Percentiles rank a stretch among this genome's conserved stretches.
These are phyloP conservation scores for Daldinia caldariorum DNA, from an alignment of 495 filamentous ascomycete genomes.

Conservation along the genomic window DNA sequence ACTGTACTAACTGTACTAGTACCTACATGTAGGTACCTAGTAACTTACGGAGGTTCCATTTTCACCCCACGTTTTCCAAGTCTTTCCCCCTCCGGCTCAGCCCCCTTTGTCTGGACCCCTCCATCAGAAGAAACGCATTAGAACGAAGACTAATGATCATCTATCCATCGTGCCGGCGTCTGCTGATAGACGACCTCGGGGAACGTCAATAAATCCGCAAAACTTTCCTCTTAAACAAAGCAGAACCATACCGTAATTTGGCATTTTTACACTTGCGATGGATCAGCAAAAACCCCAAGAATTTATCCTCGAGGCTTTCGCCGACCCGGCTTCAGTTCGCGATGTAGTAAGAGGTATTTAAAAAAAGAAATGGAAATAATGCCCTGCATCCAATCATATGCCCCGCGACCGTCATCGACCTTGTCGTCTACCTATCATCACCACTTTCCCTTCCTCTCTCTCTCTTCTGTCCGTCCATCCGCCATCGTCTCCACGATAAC, in stretches of 20 bases:
- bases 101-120: conserved; percentile 24
- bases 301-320: conserved; percentile 85
- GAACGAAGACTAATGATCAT: conserved; percentile 18
- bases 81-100: conserved; percentile 17
- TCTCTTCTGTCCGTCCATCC: conserved; percentile 28
- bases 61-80: conserved; percentile 34
- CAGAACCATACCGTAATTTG: neutral
- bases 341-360: conserved; percentile 88
- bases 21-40: neutral
- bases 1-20: no score
- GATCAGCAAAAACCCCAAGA: conserved; percentile 72
- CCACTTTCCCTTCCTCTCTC: neutral
- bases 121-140: conserved; percentile 17
- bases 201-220: conserved; percentile 24
- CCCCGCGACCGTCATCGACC: conserved; percentile 34
- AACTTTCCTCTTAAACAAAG: neutral
- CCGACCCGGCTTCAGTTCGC: conserved; percentile 81
- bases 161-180: conserved; percentile 13
- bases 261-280: conserved; percentile 47
- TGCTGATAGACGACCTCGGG: conserved; percentile 21
- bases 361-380: conserved; percentile 5
- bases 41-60: conserved; percentile 1
- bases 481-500: conserved; percentile 28
- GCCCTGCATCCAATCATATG: conserved; percentile 26
- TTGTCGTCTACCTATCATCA: conserved; percentile 21